These are phyloP conservation scores for Phycomyces nitens DNA, from an alignment of 192 early-diverging fungal species.

Conservation along the genomic window DNA sequence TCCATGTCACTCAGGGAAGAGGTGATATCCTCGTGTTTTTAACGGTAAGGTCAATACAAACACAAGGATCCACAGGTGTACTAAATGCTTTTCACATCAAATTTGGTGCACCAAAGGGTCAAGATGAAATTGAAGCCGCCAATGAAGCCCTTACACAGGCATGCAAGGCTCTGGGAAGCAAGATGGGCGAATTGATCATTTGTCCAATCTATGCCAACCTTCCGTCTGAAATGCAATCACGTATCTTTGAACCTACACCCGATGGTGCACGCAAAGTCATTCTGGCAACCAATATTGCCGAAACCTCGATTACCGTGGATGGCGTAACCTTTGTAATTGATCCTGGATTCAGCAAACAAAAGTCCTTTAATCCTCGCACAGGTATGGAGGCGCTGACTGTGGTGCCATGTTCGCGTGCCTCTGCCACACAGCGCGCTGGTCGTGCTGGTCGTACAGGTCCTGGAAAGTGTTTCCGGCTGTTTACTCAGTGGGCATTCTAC, in stretches of 20 bases:
- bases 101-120: conserved; percentile 65
- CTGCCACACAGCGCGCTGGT: conserved; percentile 90
- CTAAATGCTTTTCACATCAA: neutral
- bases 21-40: conserved; percentile 96
- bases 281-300: conserved; percentile 98
- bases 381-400: conserved; percentile 98
- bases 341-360: conserved; percentile 96
- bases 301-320: conserved; percentile 97
- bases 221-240: conserved; percentile 92
- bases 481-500: conserved; percentile 85
- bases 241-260: conserved; percentile 97
- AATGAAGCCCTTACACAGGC: conserved; percentile 78
- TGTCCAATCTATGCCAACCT: conserved; percentile 96
- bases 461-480: conserved; percentile 96
- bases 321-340: conserved; percentile 97
- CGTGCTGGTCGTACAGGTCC: conserved; percentile 95
- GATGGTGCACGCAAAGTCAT: conserved; percentile 92
- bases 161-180: conserved; percentile 76
- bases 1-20: conserved; percentile 82
- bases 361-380: conserved; percentile 88
- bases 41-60: conserved; percentile 52
- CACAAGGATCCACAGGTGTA: neutral
- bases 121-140: conserved; percentile 96
- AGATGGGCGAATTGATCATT: conserved; percentile 86
- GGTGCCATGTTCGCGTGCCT: conserved; percentile 90